Evolutionary conservation across 352 stramenopile genomes (phyloP), one percentile per base, ranked within the genome.

Genomic region (Phytophthora boehmeriae): DNA sequence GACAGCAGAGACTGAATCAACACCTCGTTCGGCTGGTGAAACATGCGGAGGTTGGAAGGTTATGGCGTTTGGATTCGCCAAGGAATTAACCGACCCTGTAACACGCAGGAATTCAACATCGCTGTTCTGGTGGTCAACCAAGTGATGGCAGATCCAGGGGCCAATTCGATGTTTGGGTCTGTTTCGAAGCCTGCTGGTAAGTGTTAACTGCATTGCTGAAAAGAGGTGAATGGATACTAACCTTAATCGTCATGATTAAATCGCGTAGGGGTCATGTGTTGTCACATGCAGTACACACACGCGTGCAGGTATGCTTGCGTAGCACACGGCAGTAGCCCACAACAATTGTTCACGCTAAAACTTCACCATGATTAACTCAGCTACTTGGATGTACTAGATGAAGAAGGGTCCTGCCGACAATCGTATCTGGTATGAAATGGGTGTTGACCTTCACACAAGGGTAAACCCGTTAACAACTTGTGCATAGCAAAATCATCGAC

Each of bases 231-330:
- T 19, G 11, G 13, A 8, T 20, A 19, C 20, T 46, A 36, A 65
- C 25, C 6, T 3, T 35, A 35, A 22, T 4, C 52, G 28, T 6
- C 35, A 51, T 55, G 27, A 56, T 63, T 19, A 25, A 17, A 36
- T 48, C 48, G 43, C 43, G 14, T 48, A 88, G 78, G 83, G 88
- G 86, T 5, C 83, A 94, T 49, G 82, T 99, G 52, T 98, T 99
- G 59, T 98, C 98, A 2, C 98, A 99, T 72, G 97, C 97, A 20
- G 97, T 95, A 10, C 98, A 98, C 49, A 99, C 97, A 11, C 88
- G 98, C 17, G 68, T 99, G n/a, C 70, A 89, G 69, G 82, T 98
- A 74, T 34, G 43, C 17, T 58, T 16, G 30, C 54, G 22, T 22
- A 27, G 43, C 27, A 38, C 38, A 43, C 39, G 3, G 25, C 22